Base-by-base conservation (phyloP, 192 early-diverging fungal species). In the Jimgerdemannia flammicorona region DNA sequence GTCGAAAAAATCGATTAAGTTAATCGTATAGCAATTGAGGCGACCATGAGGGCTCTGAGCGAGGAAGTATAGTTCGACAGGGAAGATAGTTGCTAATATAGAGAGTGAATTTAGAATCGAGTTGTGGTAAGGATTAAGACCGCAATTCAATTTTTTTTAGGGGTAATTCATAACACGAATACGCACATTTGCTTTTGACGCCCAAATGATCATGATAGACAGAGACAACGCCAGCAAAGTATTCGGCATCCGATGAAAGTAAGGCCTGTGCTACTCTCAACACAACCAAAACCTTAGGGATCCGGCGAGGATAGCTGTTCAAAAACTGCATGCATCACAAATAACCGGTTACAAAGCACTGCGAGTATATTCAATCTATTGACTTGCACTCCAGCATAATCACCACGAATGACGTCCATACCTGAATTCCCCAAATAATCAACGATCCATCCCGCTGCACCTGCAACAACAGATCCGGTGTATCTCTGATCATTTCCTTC, bases 381-480 rank as follows among this genome's bases (percentile, higher is more conserved):
- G 42, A 71, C 6, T 20, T 68, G 19, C 44, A 18, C 3, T 65
- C 29, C 9, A 3, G 20, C 43, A 54, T 20, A 41, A 72, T 40
- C 44, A 70, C 3, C 39, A 66, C 67, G 40, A 19, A 42, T 19
- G 4, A 41, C 11, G n/a, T 39, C 2, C 20, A 70, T 84, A 93
- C 92, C 82, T 93, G 89, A 40, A 95, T 79, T 7, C 93, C 94
- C 94, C 93, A 95, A 39, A 95, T 86, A 17, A 88, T 80, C 77
- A 94, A 82, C 3, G 91, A 87, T 3, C 94, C 94, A 74, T 93
- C 90, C 40, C 78, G 68, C 70, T 87, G 84, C 39, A 95, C 77
- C 69, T 91, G 90, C 75, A 94, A 93, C 18, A 95, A 80, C 44
- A 95, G 81, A 74, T 95, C 94, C 0, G 93, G 88, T 40, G 91